phyloP scores from a whole-genome alignment of 352 stramenopile species.

The Pythium sp. region DNA sequence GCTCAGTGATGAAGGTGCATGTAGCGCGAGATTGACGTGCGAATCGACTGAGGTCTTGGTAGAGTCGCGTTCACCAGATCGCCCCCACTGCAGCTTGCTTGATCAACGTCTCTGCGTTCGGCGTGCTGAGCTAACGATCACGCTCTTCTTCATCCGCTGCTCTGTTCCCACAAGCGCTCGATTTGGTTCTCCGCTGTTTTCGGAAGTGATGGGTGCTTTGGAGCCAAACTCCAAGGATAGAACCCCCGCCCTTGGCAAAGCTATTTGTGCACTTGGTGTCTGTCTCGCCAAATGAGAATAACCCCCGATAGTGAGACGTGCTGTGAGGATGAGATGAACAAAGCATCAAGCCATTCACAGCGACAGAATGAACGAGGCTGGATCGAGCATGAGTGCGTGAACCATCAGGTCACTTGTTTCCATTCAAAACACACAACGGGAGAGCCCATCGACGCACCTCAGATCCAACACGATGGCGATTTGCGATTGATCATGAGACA shows the following conservation, averaged over 20 bases:
- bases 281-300: background rate
- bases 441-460: background rate
- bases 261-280: background rate
- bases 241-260: too few relatives aligned
- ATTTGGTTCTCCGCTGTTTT: too few relatives aligned
- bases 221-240: too few relatives aligned
- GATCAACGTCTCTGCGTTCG: background rate
- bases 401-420: background rate
- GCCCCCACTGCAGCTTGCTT: background rate
- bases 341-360: background rate
- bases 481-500: background rate
- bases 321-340: background rate
- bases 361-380: background rate
- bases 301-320: too few relatives aligned
- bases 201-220: too few relatives aligned
- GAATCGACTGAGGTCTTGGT: background rate
- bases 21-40: background rate
- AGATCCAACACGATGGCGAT: background rate
- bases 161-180: too few relatives aligned
- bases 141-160: background rate
- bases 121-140: background rate
- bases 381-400: background rate
- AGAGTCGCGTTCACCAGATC: background rate
- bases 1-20: constrained; percentile 15
- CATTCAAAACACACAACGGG: background rate